phyloP scores from a whole-genome alignment of 2,329 filamentous ascomycete species.

The Fusarium sp. region DNA sequence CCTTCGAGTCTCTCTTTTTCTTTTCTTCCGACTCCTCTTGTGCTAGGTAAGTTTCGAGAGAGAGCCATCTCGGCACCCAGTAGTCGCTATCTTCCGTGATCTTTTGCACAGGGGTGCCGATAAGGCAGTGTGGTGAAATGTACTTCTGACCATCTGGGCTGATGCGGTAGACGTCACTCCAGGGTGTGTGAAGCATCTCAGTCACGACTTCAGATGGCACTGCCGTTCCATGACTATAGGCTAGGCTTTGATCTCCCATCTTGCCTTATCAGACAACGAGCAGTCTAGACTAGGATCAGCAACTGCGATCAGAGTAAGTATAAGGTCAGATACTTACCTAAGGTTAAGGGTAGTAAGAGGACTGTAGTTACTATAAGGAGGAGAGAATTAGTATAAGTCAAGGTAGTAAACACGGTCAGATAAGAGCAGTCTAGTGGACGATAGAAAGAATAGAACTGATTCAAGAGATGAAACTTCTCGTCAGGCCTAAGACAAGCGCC shows the following conservation, averaged over 20 bases:
- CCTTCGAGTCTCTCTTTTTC: slow-evolving; percentile 16
- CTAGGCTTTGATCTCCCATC: not conserved
- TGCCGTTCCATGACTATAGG: not conserved
- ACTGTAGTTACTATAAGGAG: not conserved
- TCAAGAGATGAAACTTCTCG: not conserved
- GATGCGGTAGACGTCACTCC: slow-evolving; percentile 28
- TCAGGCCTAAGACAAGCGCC: not conserved
- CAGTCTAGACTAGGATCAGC: not conserved
- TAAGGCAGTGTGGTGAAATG: slow-evolving; percentile 35
- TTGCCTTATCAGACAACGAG: not conserved
- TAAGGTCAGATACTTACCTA: not conserved
- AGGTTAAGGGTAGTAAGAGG: not conserved
- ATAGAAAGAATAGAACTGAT: not conserved
- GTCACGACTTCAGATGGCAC: not conserved
- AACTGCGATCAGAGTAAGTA: not conserved
- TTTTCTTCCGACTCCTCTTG: slow-evolving; percentile 36
- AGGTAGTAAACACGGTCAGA: not conserved
- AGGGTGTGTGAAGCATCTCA: slow-evolving; percentile 24
- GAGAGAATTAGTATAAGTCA: not conserved
- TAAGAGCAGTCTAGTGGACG: not conserved
- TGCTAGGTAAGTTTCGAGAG: slow-evolving; percentile 43
- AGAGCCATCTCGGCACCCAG: slow-evolving; percentile 46
- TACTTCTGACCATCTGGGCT: slow-evolving; percentile 40
- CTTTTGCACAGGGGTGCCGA: slow-evolving; percentile 41
- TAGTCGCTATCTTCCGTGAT: slow-evolving; percentile 44